Evolutionary conservation across 495 filamentous ascomycete genomes (phyloP), one percentile per base, ranked within the genome.

Genomic region (Penicillium coprophilum): DNA sequence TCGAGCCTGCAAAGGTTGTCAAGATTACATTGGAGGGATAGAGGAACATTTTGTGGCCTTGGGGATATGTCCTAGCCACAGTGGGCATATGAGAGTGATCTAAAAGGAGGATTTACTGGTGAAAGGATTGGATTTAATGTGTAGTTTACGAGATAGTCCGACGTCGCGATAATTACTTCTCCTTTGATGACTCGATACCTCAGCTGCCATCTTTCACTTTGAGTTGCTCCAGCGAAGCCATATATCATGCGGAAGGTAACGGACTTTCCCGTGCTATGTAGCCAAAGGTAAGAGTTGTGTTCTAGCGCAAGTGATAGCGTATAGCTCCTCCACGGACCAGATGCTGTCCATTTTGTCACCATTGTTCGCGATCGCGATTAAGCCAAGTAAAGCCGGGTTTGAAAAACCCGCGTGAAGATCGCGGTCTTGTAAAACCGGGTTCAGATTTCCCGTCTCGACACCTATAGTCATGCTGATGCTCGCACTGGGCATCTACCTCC

Each of bases 1-100:
- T 48, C n/a, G 70, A 72, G 50, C 70, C 70, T 2, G 70, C 43
- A 1, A 72, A 72, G 48, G 50, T 72, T 23, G 53, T 61, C n/a
- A 60, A 63, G 51, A 65, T 67, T 17, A 46, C 59, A 6, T 36
- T 67, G 21, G 31, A 24, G 20, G 57, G 19, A 60, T 24, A 20
- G 39, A 47, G 20, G 30, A 20, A 7, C 3, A 6, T n/a, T 20
- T 31, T 27, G 20, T 27, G 28, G 11, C 19, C 10, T 19, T 8
- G 8, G 24, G 46, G 2, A 43, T 6, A 13, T 13, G 17, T 38
- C 7, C n/a, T n/a, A 36, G n/a, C 32, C 32, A 36, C 13, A 15
- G 13, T n/a, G 34, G 34, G 15, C 15, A 38, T 17, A 8, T 2
- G 34, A 38, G n/a, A 15, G 6, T 38, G 15, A 38, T 8, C 15